Base-by-base conservation (phyloP, 179 eudicot genomes). In the Silene noctiflora region DNA sequence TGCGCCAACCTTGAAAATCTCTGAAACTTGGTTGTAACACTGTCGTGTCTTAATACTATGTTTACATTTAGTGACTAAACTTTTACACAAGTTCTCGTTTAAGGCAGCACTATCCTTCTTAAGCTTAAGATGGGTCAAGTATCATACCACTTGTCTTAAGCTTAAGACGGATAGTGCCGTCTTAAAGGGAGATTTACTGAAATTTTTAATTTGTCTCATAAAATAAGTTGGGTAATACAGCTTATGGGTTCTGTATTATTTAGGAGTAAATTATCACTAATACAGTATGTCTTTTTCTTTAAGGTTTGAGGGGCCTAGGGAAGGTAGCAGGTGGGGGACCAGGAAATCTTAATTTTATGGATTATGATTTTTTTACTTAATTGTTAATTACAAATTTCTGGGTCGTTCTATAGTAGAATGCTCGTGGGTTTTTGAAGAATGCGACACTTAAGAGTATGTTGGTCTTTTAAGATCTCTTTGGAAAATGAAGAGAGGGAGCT, bases 341-440 rank as follows among this genome's bases (percentile, higher is more conserved):
- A 79, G 60, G 59, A 80, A 81, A 87, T 89, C 88, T 86, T 79
- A 82, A 84, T 74, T 81, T 76, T 79, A 68, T 58, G 83, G 79
- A 73, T 75, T 70, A 78, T 81, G 80, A 72, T 69, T 72, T 53
- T 53, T 81, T 55, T 79, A 46, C 66, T 77, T 69, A 74, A 14
- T 68, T 76, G 42, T 13, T 61, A 51, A 20, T 48, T 71, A 77
- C 60, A 42, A 48, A 58, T 31, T 17, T 29, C 1, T 77, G 63
- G 51, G 62, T 76, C 25, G 75, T 71, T 73, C 11, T 20, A 76
- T 33, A 74, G 83, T 81, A 75, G 84, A 80, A 73, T 88, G 85
- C 89, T 91, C 97, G 97, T 93, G 98, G 97, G 98, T 84, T 91
- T 89, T 93, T 83, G 98, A 81, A 89, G 93, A 87, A 82, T 91